These are phyloP conservation scores for Agrocybe pediades DNA, from an alignment of 768 basidiomycete genomes.

Conservation along the genomic window DNA sequence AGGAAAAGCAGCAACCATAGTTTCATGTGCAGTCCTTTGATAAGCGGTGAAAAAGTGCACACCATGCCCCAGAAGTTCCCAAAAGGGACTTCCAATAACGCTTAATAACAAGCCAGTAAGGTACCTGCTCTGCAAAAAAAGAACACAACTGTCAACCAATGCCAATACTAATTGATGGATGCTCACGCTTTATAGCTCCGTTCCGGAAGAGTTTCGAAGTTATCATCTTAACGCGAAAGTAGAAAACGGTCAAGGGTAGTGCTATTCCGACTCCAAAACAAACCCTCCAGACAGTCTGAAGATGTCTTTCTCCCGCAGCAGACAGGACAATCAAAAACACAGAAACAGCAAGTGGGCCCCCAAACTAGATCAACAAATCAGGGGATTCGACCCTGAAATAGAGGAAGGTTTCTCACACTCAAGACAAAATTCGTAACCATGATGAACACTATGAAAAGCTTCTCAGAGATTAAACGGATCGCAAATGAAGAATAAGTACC, in stretches of 20 bases:
- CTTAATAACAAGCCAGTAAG: slow-evolving; percentile 60
- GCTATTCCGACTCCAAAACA: slow-evolving; percentile 66
- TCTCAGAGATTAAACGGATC: neutral
- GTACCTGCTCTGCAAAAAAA: slow-evolving; percentile 45
- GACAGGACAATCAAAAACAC: slow-evolving; percentile 71
- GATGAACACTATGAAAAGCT: slow-evolving; percentile 52
- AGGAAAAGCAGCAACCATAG: neutral
- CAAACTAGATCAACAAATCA: slow-evolving; percentile 42
- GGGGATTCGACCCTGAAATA: neutral
- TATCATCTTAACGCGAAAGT: slow-evolving; percentile 74
- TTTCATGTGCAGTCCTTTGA: too few species aligned
- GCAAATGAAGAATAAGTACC: slow-evolving; percentile 28
- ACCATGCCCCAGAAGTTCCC: slow-evolving; percentile 78
- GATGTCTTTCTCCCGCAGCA: slow-evolving; percentile 62
- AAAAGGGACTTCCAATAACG: slow-evolving; percentile 70
- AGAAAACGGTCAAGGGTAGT: slow-evolving; percentile 67
- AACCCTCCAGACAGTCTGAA: slow-evolving; percentile 68
- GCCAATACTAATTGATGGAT: neutral
- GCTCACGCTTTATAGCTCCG: slow-evolving; percentile 64
- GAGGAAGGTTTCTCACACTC: slow-evolving; percentile 38
- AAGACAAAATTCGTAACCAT: slow-evolving; percentile 77
- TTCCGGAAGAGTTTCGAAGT: slow-evolving; percentile 64
- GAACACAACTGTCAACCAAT: neutral
- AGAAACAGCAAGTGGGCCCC: slow-evolving; percentile 65
- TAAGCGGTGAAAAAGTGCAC: slow-evolving; percentile 9